Conservation (phyloP, 2,329 filamentous ascomycete species). For the Elsinoe australis region DNA sequence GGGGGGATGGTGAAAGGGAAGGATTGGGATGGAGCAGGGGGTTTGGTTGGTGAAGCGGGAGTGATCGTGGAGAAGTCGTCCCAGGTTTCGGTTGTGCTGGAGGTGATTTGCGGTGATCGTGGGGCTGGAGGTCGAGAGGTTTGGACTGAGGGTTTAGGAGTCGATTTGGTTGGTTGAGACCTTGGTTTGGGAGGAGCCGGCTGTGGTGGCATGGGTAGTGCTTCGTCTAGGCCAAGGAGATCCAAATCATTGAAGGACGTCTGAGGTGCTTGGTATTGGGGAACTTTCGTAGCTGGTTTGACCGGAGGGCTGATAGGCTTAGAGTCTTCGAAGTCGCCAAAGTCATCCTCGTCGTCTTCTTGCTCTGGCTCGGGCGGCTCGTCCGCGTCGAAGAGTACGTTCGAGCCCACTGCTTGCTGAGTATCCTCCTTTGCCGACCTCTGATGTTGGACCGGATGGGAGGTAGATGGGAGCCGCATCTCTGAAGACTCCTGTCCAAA, state of each 20-base stretch:
- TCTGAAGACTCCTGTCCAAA: too few species aligned
- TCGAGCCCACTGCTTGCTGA: constrained; percentile 23
- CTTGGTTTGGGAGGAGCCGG: constrained; percentile 14
- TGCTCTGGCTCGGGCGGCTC: constrained; percentile 19
- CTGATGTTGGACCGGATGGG: too few species aligned
- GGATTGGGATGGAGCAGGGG: constrained; percentile 14
- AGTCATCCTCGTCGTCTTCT: constrained; percentile 28
- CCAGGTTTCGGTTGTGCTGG: constrained; percentile 31
- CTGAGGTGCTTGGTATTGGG: too few species aligned
- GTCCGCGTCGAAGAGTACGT: constrained; percentile 3
- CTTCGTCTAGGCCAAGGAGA: constrained; percentile 25
- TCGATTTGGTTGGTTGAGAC: constrained; percentile 27
- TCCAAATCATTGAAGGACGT: constrained; percentile 18
- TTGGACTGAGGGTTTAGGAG: constrained; percentile 22
- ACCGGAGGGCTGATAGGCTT: not conserved
- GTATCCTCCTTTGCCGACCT: constrained; percentile 21
- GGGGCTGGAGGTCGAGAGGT: constrained; percentile 15
- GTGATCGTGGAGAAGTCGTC: constrained; percentile 34
- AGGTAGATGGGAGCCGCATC: too few species aligned
- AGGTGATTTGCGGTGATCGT: not conserved
- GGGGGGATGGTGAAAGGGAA: not conserved
- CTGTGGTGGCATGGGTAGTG: constrained; percentile 10
- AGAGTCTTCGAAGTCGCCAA: constrained; percentile 29
- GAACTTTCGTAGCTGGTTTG: constrained; percentile 13
- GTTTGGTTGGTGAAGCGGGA: not conserved